These are phyloP conservation scores for Russula compacta DNA, from an alignment of 768 basidiomycete genomes.

Conservation along the genomic window DNA sequence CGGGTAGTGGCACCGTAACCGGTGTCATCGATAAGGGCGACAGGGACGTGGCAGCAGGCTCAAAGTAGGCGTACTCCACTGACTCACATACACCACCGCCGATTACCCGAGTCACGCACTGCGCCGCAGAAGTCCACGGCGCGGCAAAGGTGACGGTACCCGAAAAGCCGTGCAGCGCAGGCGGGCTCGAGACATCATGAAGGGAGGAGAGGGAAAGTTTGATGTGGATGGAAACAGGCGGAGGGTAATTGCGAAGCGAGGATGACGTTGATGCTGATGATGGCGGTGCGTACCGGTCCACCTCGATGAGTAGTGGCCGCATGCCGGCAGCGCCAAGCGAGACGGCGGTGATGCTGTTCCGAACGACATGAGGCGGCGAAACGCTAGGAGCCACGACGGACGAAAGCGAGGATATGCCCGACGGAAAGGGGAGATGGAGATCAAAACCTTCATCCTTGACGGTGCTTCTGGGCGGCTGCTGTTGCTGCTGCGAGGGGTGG, in stretches of 20 bases:
- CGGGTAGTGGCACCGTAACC: conserved; percentile 52
- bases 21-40: conserved; percentile 17
- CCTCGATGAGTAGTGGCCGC: conserved; percentile 49
- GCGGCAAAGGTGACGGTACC: conserved; percentile 46
- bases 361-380: conserved; percentile 27
- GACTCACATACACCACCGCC: conserved; percentile 41
- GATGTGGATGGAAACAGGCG: conserved; percentile 43
- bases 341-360: conserved; percentile 34
- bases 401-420: conserved; percentile 8
- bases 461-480: neutral
- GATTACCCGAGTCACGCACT: conserved; percentile 56
- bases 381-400: conserved; percentile 10
- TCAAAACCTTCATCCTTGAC: conserved; percentile 15
- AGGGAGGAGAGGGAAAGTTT: conserved; percentile 49
- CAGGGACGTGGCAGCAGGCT: conserved; percentile 31
- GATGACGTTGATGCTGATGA: conserved; percentile 24
- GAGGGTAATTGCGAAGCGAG: conserved; percentile 23
- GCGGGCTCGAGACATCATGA: conserved; percentile 42
- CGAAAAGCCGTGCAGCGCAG: conserved; percentile 55
- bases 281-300: conserved; percentile 41
- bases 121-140: conserved; percentile 45
- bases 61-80: conserved; percentile 45
- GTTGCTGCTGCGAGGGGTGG: neutral
- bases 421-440: conserved; percentile 12
- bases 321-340: conserved; percentile 61